These are phyloP conservation scores for Claviceps paspali DNA, from an alignment of 2,329 filamentous ascomycete species.

Conservation along the genomic window DNA sequence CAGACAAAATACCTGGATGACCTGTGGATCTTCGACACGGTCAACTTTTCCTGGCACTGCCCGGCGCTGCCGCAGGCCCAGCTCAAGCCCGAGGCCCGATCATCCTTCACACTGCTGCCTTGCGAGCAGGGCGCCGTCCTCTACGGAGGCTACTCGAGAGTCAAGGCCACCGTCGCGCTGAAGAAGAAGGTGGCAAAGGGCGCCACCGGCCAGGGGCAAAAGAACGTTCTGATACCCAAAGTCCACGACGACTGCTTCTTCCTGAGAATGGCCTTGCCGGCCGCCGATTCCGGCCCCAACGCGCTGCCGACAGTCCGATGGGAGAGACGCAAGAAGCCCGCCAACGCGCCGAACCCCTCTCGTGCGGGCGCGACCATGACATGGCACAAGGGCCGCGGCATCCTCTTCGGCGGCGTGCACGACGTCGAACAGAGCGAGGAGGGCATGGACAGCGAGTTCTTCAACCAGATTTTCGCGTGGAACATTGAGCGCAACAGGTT, in stretches of 20 bases:
- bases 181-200: slow-evolving; percentile 42
- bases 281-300: slow-evolving; percentile 48
- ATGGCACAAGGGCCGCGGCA: slow-evolving; percentile 82
- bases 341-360: slow-evolving; percentile 70
- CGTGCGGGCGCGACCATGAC: slow-evolving; percentile 88
- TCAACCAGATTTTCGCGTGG: slow-evolving; percentile 83
- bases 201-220: slow-evolving; percentile 43
- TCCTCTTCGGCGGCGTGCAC: slow-evolving; percentile 87
- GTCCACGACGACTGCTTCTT: slow-evolving; percentile 95
- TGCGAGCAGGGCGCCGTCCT: slow-evolving; percentile 82
- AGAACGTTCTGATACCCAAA: slow-evolving; percentile 68
- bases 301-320: slow-evolving; percentile 63
- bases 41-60: slow-evolving; percentile 71
- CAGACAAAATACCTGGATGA: slow-evolving; percentile 89
- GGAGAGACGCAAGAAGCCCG: slow-evolving; percentile 86
- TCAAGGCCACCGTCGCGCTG: slow-evolving; percentile 54
- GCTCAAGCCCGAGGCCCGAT: slow-evolving; percentile 78
- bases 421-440: slow-evolving; percentile 86
- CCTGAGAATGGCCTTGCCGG: slow-evolving; percentile 61
- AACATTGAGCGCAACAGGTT: slow-evolving; percentile 92
- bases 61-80: slow-evolving; percentile 62
- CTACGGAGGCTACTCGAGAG: slow-evolving; percentile 84
- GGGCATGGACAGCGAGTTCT: slow-evolving; percentile 94
- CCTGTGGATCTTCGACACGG: slow-evolving; percentile 88
- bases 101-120: slow-evolving; percentile 81